Base-by-base conservation (phyloP, 1,139 yeast genomes). In the Geotrichum reessii region DNA sequence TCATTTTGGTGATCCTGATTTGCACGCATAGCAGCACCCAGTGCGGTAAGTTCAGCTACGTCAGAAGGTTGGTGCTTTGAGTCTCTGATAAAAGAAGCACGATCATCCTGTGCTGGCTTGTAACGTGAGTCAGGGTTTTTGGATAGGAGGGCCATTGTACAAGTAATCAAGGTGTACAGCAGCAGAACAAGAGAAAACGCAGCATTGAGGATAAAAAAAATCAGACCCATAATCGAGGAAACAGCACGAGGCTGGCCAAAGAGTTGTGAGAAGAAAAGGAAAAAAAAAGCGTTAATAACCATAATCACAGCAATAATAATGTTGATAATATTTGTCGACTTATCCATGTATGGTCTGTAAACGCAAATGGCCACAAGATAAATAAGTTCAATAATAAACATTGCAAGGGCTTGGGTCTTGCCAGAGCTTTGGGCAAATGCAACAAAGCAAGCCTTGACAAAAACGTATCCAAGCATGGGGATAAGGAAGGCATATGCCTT, bases 101-200 rank as follows among this genome's bases (percentile, higher is more conserved):
- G 84, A 72, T 93, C 98, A 72, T 93, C 99, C 72, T 86, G 88
- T 83, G 92, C 87, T 65, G 96, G 96, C 75, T 88, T 91, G 75
- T 89, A 89, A 68, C 96, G 81, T n/a, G 93, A 83, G 73, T 92
- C 98, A 61, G 97, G 97, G 72, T 91, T 91, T 79, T 86, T 89
- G 73, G 87, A 86, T 49, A 90, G 69, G 67, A 91, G 74, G 0
- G 96, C 96, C 67, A 90, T 76, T 73, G 93, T 85, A 14, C 96
- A 87, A 50, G 90, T 84, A 66, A 92, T 86, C 57, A 96, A 85
- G 58, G 73, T 73, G 78, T 90, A 87, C 58, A 93, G 76, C 70
- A 93, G 77, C 71, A 93, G 78, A 69, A 89, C 81, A 65, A 90
- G 78, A 5, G 99, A 95, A 74, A 90, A 90, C 0, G 83, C 87